Percentiles rank a stretch among this genome's conserved stretches.
phyloP scores from a whole-genome alignment of 140 eudicot species.

The Senecio squalidus region DNA sequence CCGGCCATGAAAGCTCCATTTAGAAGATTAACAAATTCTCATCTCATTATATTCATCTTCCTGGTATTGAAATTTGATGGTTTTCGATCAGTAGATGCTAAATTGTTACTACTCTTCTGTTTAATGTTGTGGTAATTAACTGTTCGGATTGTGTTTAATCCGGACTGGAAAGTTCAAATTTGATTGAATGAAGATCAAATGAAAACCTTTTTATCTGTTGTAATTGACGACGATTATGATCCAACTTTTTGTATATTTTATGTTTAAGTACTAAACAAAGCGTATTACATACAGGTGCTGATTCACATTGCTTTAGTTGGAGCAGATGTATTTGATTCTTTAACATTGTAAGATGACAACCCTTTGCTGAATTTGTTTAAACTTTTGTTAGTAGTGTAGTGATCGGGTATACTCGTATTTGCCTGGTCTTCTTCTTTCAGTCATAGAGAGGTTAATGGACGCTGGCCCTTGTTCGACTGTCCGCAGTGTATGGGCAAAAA shows the following conservation, averaged over 20 bases:
- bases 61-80: too few species aligned
- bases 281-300: conserved; percentile 29
- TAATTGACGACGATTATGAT: too few species aligned
- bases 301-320: conserved; percentile 27
- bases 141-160: too few species aligned
- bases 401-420: not conserved
- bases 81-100: too few species aligned
- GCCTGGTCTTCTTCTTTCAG: conserved; percentile 31
- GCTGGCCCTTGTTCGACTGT: conserved; percentile 50
- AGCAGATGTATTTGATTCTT: conserved; percentile 30
- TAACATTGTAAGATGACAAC: conserved; percentile 31
- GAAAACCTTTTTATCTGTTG: not conserved
- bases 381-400: not conserved
- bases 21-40: not conserved
- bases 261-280: not conserved
- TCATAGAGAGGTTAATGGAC: conserved; percentile 32
- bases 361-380: not conserved
- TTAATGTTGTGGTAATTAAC: too few species aligned
- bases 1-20: conserved; percentile 31
- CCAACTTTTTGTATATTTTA: too few species aligned
- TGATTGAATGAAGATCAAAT: not conserved
- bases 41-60: conserved; percentile 17
- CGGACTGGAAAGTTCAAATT: too few species aligned
- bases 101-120: too few species aligned
- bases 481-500: conserved; percentile 48